Evolutionary conservation across 192 early-diverging fungal genomes (phyloP).

Genomic region (Coemansia sp.): DNA sequence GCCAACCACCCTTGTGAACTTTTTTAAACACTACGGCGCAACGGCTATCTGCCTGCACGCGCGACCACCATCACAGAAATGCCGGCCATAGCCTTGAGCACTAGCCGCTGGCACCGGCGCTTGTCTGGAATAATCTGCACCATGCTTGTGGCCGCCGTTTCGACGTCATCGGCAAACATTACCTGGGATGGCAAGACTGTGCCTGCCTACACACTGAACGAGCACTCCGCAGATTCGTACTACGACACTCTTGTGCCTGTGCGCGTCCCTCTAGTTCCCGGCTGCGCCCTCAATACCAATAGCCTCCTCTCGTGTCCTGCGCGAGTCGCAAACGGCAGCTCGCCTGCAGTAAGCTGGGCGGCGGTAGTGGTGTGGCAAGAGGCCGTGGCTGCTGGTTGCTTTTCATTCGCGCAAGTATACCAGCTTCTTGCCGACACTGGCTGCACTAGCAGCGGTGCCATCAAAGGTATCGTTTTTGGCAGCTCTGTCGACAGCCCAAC

Average conservation of each 20-base stretch:
- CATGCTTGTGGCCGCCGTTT: neutral
- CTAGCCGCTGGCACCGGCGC: neutral
- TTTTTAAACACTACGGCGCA: too few relatives aligned
- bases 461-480: conserved; percentile 21
- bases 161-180: neutral
- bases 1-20: too few relatives aligned
- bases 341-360: neutral
- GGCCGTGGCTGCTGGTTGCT: conserved; percentile 22
- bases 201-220: conserved; percentile 6
- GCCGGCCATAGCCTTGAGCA: neutral
- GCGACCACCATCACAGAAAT: too few relatives aligned
- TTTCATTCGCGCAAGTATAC: conserved; percentile 18
- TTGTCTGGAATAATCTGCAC: neutral
- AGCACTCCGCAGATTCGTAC: neutral
- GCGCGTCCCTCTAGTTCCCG: neutral
- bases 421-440: neutral
- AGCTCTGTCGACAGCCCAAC: conserved; percentile 2
- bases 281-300: conserved; percentile 1
- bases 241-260: conserved; percentile 1
- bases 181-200: neutral
- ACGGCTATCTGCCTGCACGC: too few relatives aligned
- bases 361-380: conserved; percentile 29
- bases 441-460: neutral
- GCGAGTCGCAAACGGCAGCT: neutral
- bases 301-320: neutral